Conservation (phyloP, 2,329 filamentous ascomycete species). For the Colletotrichum destructivum region DNA sequence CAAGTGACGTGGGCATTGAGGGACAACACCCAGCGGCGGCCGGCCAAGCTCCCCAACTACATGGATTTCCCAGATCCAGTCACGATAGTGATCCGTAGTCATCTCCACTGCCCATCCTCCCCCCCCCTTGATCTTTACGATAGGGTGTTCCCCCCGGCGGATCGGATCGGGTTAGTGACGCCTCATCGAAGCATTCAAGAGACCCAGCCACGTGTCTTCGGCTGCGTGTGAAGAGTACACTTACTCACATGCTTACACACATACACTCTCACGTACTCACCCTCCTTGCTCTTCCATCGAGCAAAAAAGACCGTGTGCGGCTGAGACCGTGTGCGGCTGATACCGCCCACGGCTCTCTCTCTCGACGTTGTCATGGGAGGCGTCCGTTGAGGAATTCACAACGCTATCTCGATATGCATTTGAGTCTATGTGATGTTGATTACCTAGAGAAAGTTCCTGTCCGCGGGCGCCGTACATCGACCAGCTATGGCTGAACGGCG, state of each 20-base stretch:
- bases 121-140: no score
- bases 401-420: conserved; percentile 14
- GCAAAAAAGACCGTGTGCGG: background rate
- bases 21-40: no score
- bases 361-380: background rate
- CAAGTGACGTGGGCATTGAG: no score
- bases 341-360: background rate
- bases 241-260: background rate
- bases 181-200: background rate
- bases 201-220: background rate
- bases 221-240: background rate
- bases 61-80: no score
- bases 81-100: no score
- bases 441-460: background rate
- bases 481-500: background rate
- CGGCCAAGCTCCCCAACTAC: no score
- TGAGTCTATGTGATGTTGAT: conserved; percentile 14
- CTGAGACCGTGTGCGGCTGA: background rate
- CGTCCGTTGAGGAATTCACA: conserved; percentile 2
- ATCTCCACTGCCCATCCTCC: no score
- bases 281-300: no score
- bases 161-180: background rate
- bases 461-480: background rate
- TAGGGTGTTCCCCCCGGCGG: no score
- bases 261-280: background rate